A percentile compares a stretch with the other conserved stretches of the same genome.
Conservation (phyloP, 116 monocot genomes). For the Dioscorea cayenensis region DNA sequence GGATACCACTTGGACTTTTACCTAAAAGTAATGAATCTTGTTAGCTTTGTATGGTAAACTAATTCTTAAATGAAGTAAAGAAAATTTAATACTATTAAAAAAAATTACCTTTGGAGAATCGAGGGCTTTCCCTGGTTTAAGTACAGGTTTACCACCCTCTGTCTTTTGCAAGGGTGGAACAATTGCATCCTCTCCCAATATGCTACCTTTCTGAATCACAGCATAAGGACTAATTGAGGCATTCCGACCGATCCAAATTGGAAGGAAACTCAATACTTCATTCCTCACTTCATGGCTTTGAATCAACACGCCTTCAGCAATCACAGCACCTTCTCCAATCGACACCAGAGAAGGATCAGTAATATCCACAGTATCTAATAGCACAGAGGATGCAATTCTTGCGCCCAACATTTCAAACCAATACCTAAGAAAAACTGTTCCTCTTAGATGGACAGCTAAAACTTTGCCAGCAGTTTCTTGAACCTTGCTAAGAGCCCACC, state of each 20-base stretch:
- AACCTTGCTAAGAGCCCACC: constrained; percentile 46
- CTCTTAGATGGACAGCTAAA: constrained; percentile 39
- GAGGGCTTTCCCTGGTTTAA: constrained; percentile 6
- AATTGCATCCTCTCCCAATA: constrained; percentile 18
- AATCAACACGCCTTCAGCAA: constrained; percentile 45
- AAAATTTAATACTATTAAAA: neutral
- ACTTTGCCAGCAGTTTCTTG: constrained; percentile 35
- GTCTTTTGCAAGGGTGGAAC: constrained; percentile 32
- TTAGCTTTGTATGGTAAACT: neutral
- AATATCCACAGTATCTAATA: constrained; percentile 45
- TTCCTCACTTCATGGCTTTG: constrained; percentile 48
- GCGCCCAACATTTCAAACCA: constrained; percentile 51
- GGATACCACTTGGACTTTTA: neutral
- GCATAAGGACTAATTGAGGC: constrained; percentile 42
- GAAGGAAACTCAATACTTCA: constrained; percentile 28
- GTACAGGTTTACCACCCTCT: constrained; percentile 20
- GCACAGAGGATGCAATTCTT: constrained; percentile 21
- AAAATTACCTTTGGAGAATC: constrained; percentile 21
- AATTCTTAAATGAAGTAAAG: neutral
- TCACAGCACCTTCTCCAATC: constrained; percentile 36
- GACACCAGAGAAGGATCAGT: constrained; percentile 37
- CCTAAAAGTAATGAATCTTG: neutral
- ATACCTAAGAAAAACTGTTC: constrained; percentile 31
- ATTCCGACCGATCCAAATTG: constrained; percentile 24
- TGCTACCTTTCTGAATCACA: constrained; percentile 41